Conservation (phyloP, 768 basidiomycete species). For the Pleurotus ostreatus region DNA sequence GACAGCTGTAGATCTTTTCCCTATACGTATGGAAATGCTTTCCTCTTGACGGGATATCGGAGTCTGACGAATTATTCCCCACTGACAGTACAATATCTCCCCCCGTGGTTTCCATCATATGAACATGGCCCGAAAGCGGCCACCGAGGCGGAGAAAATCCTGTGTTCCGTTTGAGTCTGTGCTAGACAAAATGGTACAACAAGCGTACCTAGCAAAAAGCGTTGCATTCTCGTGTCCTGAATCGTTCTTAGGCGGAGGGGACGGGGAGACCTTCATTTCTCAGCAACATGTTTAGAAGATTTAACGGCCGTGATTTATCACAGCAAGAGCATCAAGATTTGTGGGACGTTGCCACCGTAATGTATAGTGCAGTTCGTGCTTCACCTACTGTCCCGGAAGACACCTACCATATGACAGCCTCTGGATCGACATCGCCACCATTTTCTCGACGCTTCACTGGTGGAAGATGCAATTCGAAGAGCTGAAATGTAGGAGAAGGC, state of each 20-base stretch:
- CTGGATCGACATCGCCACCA: constrained; percentile 43
- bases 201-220: background rate
- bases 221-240: background rate
- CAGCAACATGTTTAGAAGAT: constrained; percentile 12
- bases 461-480: too few species aligned
- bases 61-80: background rate
- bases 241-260: constrained; percentile 15
- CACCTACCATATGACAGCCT: constrained; percentile 42
- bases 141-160: constrained; percentile 15
- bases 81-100: constrained; percentile 23
- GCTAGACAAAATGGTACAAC: constrained; percentile 26
- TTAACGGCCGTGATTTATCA: constrained; percentile 12
- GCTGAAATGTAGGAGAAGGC: too few species aligned
- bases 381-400: constrained; percentile 35
- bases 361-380: constrained; percentile 20
- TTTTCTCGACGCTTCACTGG: constrained; percentile 35
- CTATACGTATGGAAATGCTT: constrained; percentile 17
- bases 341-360: constrained; percentile 14
- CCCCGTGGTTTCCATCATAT: constrained; percentile 29
- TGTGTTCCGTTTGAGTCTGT: constrained; percentile 25
- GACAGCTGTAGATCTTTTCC: constrained; percentile 20
- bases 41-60: background rate
- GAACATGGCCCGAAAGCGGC: constrained; percentile 15
- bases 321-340: constrained; percentile 15
- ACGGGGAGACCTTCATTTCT: constrained; percentile 20